Base-by-base conservation (phyloP, 345 rosid genomes). In the Pugionium cornutum region DNA sequence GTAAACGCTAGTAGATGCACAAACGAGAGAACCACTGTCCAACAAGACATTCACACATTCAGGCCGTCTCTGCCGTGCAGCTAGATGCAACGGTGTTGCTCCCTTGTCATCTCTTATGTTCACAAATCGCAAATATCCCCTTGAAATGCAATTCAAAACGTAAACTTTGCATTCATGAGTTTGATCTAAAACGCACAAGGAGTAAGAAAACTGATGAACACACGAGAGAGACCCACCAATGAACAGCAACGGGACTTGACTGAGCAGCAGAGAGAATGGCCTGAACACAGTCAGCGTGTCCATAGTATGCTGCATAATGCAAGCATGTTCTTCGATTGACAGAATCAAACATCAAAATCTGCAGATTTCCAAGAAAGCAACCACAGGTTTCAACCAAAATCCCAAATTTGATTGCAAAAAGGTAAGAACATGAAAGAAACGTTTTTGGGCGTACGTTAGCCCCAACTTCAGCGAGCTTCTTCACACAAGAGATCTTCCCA, bases 21-120 rank as follows among this genome's bases (percentile, higher is more conserved):
- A 18, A 18, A 18, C 18, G 18, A 18, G 18, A 18, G 18, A 97
- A 70, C 96, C 99, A 35, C 80, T 84, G 50, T 83, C 95, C 35
- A 94, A 73, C 81, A 94, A 57, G 11, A 86, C 82, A 77, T 87
- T 92, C 3, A 90, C 87, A 70, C 99, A 94, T 46, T 82, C 89
- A 52, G 97, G 87, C 50, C 85, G 86, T 70, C 83, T 84, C 82
- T 88, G 97, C 54, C 96, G 82, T 2, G 99, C 18, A 18, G 18
- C 18, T 18, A 18, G 18, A 18, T 18, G 18, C 18, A 18, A 18
- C 18, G 18, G 18, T 18, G 18, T 18, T 18, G 18, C 18, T 18
- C 18, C 18, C 18, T 18, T 18, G 18, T 18, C 18, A 18, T 18
- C 18, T 18, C 18, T 18, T 18, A 18, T 18, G 18, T 18, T 18